phyloP scores from a whole-genome alignment of 139 green algal species.

The Edaphochlamys debaryana region DNA sequence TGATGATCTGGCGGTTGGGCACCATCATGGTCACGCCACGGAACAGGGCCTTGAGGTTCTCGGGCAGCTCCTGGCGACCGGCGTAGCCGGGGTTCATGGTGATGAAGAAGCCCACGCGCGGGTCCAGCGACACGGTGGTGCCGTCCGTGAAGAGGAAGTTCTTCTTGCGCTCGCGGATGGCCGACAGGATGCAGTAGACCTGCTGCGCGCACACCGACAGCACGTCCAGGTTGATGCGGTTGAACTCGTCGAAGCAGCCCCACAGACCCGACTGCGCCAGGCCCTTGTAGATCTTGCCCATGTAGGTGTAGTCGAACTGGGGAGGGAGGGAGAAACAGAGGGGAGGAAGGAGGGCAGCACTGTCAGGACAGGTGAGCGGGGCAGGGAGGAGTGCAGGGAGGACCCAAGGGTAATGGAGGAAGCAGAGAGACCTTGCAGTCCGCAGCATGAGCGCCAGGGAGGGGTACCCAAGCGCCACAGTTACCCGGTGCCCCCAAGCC shows the following conservation, averaged over 20 bases:
- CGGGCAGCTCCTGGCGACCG: constrained; percentile 94
- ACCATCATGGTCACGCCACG: constrained; percentile 98
- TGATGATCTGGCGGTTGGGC: constrained; percentile 96
- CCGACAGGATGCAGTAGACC: constrained; percentile 93
- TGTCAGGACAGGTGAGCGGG: too few species aligned
- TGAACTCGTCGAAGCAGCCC: constrained; percentile 99
- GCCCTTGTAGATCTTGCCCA: constrained; percentile 98
- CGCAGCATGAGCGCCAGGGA: too few species aligned
- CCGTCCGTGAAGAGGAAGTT: constrained; percentile 96
- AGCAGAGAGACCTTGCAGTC: too few species aligned
- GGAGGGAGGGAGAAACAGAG: too few species aligned
- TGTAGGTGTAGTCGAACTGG: constrained; percentile 95
- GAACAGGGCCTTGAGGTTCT: constrained; percentile 99
- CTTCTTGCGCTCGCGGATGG: constrained; percentile 92
- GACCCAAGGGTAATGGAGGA: too few species aligned
- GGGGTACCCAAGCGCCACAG: too few species aligned
- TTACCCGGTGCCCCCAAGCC: too few species aligned
- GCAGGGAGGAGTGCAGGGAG: too few species aligned
- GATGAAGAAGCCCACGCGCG: constrained; percentile 96
- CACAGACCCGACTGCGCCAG: constrained; percentile 94
- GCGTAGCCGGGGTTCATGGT: constrained; percentile 97
- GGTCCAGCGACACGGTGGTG: constrained; percentile 83
- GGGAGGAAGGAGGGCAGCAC: too few species aligned
- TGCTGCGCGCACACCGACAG: constrained; percentile 96
- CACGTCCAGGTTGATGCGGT: constrained; percentile 98